These are phyloP conservation scores for Erythrophleum fordii DNA, from an alignment of 306 rosid species.

Conservation along the genomic window DNA sequence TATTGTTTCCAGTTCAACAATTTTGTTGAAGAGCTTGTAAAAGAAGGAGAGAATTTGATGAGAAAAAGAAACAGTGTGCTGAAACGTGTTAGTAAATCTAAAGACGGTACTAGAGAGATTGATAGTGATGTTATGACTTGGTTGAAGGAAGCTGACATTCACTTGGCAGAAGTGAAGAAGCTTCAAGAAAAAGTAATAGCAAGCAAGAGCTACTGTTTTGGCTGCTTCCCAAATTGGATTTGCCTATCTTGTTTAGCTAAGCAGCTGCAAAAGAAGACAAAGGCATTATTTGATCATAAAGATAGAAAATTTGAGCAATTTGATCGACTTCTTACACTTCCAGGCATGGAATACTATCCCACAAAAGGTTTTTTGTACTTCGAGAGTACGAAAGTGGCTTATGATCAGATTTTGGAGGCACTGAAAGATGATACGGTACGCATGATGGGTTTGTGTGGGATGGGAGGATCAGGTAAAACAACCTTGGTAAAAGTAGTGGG, in stretches of 20 bases:
- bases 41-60: background rate
- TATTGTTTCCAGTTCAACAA: background rate
- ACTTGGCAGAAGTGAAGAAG: background rate
- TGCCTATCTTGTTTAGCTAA: background rate
- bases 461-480: too few species aligned
- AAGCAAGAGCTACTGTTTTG: background rate
- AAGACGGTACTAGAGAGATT: background rate
- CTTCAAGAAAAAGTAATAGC: background rate
- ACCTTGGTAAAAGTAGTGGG: too few species aligned
- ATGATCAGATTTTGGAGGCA: background rate
- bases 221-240: background rate
- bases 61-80: background rate
- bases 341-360: background rate
- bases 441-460: background rate
- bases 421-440: background rate
- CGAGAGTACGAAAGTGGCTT: background rate
- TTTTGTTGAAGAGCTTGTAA: background rate
- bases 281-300: background rate
- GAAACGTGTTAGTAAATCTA: background rate
- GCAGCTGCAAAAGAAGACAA: background rate
- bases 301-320: background rate
- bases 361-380: background rate
- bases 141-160: background rate
- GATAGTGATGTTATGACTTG: background rate
- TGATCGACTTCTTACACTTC: background rate